These are phyloP conservation scores for Sarocladium oryzae DNA, from an alignment of 2,329 filamentous ascomycete species.

Conservation along the genomic window DNA sequence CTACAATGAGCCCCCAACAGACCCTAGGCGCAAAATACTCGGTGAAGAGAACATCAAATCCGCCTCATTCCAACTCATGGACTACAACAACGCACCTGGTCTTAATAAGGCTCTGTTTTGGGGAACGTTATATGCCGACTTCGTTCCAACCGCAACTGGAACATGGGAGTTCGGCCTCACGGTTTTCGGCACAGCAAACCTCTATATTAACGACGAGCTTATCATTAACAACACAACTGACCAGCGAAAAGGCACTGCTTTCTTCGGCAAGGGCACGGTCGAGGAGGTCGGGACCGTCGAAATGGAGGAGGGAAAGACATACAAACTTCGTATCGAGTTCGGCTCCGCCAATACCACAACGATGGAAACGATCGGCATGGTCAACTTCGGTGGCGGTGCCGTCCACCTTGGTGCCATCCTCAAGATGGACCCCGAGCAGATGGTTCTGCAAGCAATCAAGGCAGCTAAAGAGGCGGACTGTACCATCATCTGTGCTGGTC, in stretches of 20 bases:
- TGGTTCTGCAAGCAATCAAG: slow-evolving; percentile 12
- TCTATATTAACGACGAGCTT: slow-evolving; percentile 26
- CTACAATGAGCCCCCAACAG: slow-evolving; percentile 12
- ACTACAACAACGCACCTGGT: slow-evolving; percentile 15
- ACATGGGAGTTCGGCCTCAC: slow-evolving; percentile 24
- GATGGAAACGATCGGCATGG: slow-evolving; percentile 9
- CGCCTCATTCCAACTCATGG: slow-evolving; percentile 16
- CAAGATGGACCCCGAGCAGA: slow-evolving; percentile 10
- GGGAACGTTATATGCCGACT: slow-evolving; percentile 15
- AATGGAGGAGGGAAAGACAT: slow-evolving; percentile 10
- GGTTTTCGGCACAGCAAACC: slow-evolving; percentile 26
- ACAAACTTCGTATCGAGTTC: slow-evolving; percentile 7
- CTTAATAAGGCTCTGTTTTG: slow-evolving; percentile 14
- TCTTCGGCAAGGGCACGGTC: slow-evolving; percentile 28
- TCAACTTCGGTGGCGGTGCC: slow-evolving; percentile 9
- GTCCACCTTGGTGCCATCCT: slow-evolving; percentile 11
- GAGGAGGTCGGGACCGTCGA: slow-evolving; percentile 22
- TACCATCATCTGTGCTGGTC: slow-evolving; percentile 46
- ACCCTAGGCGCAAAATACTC: slow-evolving; percentile 9
- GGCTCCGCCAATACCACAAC: slow-evolving; percentile 7
- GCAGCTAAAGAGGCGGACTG: slow-evolving; percentile 51
- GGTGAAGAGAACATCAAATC: slow-evolving; percentile 14
- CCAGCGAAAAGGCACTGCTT: slow-evolving; percentile 16
- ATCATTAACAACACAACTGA: slow-evolving; percentile 22
- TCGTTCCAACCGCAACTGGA: slow-evolving; percentile 7